Evolutionary conservation across 1,284 basidiomycete species (phyloP), one percentile per base, ranked within the genome.

Genomic region (Cryptococcus sp.): DNA sequence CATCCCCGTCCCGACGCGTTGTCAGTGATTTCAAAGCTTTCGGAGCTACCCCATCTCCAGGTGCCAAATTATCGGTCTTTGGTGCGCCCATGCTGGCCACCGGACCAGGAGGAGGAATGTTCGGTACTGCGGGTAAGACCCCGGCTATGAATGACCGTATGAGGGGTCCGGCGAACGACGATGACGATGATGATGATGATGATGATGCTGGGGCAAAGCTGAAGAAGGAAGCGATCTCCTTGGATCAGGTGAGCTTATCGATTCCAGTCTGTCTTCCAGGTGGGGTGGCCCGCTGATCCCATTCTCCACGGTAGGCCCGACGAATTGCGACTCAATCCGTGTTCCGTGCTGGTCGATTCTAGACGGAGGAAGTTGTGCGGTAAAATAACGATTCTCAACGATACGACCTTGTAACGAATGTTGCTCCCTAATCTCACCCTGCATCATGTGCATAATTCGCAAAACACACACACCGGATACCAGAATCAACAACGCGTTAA

Each of bases 21-120:
- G 86, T 94, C 19, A 86, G 86, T 23, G 89, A 92, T 68, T 96
- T 96, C 78, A 89, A 91, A 49, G 83, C 91, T 0, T 96, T 96
- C 71, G 89, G 89, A n/a, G 88, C 88, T 1, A 37, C 69, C 3
- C 43, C 63, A 7, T 49, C 62, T 0, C 26, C 52, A 4, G 59
- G 45, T 26, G 48, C 38, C 17, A 48, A 41, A 15, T 48, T 70
- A 41, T 64, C 61, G 20, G 74, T 77, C 7, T 77, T 93, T 57
- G 73, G 73, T 17, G 76, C 74, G 20, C 74, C 74, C 4, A 60
- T 77, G 61, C 66, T 73, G 43, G 59, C 70, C 19, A 75, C 72
- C 7, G 75, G 76, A 11, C 70, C 75, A 55, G 77, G 82, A 23
- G 69, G 76, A 47, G 75, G 72, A 26, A 80, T 81, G 75, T 77